Conservation (phyloP, 345 rosid species). For the Linum lewisii region DNA sequence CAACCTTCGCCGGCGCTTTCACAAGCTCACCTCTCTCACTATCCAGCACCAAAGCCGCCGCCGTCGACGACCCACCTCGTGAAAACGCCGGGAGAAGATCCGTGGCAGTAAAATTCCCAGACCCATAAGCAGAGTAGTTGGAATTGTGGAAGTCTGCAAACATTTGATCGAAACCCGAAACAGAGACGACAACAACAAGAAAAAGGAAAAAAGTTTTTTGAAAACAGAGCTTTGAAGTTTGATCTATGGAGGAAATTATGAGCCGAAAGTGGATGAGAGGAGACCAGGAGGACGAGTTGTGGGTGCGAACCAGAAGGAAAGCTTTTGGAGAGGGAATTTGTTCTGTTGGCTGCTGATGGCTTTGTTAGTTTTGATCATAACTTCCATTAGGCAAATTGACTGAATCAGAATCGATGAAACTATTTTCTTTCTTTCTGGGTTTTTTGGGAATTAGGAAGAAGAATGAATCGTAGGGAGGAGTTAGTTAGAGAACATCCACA, state of each 20-base stretch:
- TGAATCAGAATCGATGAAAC: constrained; percentile 13
- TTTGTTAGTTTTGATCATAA: constrained; percentile 24
- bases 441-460: constrained; percentile 11
- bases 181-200: background rate
- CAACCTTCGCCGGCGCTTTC: constrained; percentile 24
- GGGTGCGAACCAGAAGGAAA: constrained; percentile 69
- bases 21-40: constrained; percentile 49
- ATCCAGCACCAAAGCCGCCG: constrained; percentile 33
- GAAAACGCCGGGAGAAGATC: constrained; percentile 24
- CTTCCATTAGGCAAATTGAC: constrained; percentile 33
- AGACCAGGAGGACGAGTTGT: constrained; percentile 63
- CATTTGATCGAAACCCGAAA: constrained; percentile 15
- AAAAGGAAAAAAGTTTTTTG: background rate
- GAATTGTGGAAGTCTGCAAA: constrained; percentile 24
- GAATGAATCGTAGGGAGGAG: background rate
- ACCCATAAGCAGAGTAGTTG: constrained; percentile 26
- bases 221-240: background rate
- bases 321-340: constrained; percentile 46
- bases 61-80: constrained; percentile 22
- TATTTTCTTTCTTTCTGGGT: background rate
- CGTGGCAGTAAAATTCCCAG: constrained; percentile 11
- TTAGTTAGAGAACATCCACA: constrained; percentile 34
- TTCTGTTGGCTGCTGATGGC: constrained; percentile 33
- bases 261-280: constrained; percentile 16
- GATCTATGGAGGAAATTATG: constrained; percentile 8